Percentiles rank a stretch among this genome's conserved stretches.
Conservation (phyloP, 1,284 basidiomycete genomes). For the Coniferiporia sulphurascens region DNA sequence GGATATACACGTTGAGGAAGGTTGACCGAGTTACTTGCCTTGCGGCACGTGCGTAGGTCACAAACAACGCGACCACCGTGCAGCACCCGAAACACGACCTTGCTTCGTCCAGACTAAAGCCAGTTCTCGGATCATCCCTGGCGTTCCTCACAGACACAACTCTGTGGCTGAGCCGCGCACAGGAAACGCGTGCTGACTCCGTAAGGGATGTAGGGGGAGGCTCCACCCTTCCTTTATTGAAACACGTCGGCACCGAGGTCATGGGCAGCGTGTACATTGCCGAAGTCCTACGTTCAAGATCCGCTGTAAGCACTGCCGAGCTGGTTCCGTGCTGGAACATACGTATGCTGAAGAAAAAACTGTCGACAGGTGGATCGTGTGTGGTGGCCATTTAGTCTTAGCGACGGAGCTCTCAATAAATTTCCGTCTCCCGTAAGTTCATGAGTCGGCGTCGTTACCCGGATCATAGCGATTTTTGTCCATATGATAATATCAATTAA, state of each 20-base stretch:
- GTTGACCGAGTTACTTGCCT: constrained; percentile 29
- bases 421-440: neutral
- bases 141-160: constrained; percentile 67
- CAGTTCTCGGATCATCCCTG: constrained; percentile 71
- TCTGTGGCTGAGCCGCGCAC: constrained; percentile 49
- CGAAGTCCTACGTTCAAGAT: constrained; percentile 12
- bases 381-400: constrained; percentile 12
- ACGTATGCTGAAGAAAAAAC: neutral
- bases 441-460: neutral
- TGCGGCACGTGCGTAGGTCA: constrained; percentile 30
- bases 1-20: constrained; percentile 13
- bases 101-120: constrained; percentile 47
- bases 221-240: neutral
- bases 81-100: constrained; percentile 35
- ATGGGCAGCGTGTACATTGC: constrained; percentile 8
- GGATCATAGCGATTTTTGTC: neutral
- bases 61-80: constrained; percentile 40
- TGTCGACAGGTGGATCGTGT: neutral
- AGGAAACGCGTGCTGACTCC: neutral
- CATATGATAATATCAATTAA: neutral
- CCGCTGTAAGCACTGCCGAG: neutral
- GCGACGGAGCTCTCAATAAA: constrained; percentile 8
- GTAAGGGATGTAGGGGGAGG: neutral
- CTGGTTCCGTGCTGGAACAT: too few species aligned
- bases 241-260: neutral